A percentile compares a stretch with the other conserved stretches of the same genome.
phyloP scores from a whole-genome alignment of 768 basidiomycete genomes.

The Exidia glandulosa region DNA sequence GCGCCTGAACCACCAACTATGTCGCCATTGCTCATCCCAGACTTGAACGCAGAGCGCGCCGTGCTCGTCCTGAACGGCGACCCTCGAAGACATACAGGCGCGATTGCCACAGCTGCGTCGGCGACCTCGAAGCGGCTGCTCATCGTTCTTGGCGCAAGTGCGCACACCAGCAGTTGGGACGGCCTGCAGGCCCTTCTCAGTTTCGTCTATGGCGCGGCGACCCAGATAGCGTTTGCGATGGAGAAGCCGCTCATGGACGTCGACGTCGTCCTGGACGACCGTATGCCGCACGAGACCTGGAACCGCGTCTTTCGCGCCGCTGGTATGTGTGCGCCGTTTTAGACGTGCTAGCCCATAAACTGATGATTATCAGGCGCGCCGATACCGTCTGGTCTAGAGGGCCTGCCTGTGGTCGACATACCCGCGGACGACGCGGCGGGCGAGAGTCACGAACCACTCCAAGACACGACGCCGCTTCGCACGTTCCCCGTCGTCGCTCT shows the following conservation, averaged over 20 bases:
- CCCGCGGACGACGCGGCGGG: neutral
- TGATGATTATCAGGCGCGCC: neutral
- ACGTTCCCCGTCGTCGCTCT: slow-evolving; percentile 63
- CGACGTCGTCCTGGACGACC: slow-evolving; percentile 54
- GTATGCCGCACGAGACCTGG: slow-evolving; percentile 18
- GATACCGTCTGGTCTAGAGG: neutral
- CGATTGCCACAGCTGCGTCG: slow-evolving; percentile 25
- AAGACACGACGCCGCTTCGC: neutral
- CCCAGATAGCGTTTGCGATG: slow-evolving; percentile 54
- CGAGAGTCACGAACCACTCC: neutral
- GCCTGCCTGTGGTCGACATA: neutral
- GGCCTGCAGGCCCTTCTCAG: slow-evolving; percentile 68
- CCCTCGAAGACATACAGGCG: neutral
- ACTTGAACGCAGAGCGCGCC: neutral
- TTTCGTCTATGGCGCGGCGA: slow-evolving; percentile 78
- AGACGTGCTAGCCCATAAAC: neutral
- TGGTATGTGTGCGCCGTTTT: slow-evolving; percentile 21
- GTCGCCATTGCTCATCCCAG: neutral
- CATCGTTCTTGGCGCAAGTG: slow-evolving; percentile 42
- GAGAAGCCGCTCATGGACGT: slow-evolving; percentile 66
- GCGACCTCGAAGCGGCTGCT: slow-evolving; percentile 40
- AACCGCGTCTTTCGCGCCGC: slow-evolving; percentile 24
- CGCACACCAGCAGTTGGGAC: slow-evolving; percentile 47
- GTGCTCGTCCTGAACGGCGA: neutral
- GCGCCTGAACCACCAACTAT: too few relatives aligned